These are phyloP conservation scores for Volvox carteri DNA, from an alignment of 163 green algal genomes.

Conservation along the genomic window DNA sequence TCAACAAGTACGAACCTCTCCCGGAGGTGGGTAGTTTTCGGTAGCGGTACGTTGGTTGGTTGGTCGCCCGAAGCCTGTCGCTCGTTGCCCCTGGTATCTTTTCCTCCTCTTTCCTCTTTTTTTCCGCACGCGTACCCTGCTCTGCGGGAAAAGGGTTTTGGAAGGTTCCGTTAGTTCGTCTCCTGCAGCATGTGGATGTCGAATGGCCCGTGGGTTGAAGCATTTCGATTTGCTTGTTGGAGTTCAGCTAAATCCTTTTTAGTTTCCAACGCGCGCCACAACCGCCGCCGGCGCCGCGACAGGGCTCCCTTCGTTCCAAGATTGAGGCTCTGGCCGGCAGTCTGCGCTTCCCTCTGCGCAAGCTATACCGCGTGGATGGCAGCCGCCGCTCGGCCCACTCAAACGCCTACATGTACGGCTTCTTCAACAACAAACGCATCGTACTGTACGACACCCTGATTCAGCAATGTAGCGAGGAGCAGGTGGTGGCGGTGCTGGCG, in stretches of 20 bases:
- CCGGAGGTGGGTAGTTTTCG: conserved; percentile 64
- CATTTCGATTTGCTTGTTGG: too few relatives aligned
- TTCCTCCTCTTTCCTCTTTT: too few relatives aligned
- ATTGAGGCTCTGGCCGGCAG: conserved; percentile 87
- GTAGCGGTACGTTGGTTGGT: not conserved
- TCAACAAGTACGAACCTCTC: conserved; percentile 94
- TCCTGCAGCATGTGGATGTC: too few relatives aligned
- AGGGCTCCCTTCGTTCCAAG: conserved; percentile 70
- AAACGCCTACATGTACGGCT: conserved; percentile 97
- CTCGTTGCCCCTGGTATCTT: too few relatives aligned
- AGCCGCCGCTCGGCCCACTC: conserved; percentile 81
- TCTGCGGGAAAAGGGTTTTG: too few relatives aligned
- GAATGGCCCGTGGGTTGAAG: too few relatives aligned
- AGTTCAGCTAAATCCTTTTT: too few relatives aligned
- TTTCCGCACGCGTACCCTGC: too few relatives aligned
- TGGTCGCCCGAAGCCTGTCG: not conserved
- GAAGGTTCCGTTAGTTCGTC: too few relatives aligned
- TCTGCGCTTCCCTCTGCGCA: conserved; percentile 90
- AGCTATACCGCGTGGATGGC: conserved; percentile 83
- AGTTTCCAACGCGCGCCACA: too few relatives aligned
- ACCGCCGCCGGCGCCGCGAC: too few relatives aligned
- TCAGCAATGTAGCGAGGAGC: conserved; percentile 80
- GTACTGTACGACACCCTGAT: conserved; percentile 94
- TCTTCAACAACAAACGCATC: conserved; percentile 95
- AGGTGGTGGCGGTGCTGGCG: conserved; percentile 92